Evolutionary conservation across 768 basidiomycete species (phyloP), one percentile per base, ranked within the genome.

Genomic region (Tylopilus felleus): DNA sequence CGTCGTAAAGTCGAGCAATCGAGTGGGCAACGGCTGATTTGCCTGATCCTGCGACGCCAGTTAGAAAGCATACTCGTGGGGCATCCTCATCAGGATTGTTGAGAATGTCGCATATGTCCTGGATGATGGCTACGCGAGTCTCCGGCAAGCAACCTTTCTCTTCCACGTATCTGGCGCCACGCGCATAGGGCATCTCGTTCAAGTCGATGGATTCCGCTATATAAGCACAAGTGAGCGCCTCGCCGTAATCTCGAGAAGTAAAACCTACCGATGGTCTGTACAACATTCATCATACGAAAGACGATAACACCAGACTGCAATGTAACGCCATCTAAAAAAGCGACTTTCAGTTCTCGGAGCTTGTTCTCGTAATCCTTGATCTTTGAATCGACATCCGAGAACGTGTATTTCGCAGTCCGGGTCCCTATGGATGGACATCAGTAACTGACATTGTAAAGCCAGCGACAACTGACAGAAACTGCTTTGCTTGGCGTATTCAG

Each of bases 1-100:
- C 52, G 12, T 68, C 61, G 25, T 69, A 70, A 12, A 59, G 39
- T 21, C 47, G 47, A 45, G 72, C 70, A 21, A 69, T 63, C 8
- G 66, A 60, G 43, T 69, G 64, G 4, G 71, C 72, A 21, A 72
- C 51, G 1, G 64, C 58, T 12, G 72, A 70, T 47, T 73, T 72
- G 14, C 70, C 71, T 1, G 67, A 72, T 19, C 63, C 66, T 0
- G 61, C 57, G 17, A 57, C 55, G 3, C 71, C 71, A 12, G 60
- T 56, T 16, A 72, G 67, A 8, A 69, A 52, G 43, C 55, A 70
- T 33, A 72, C 55, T 19, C 60, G 61, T 8, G 62, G 60, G 7
- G 60, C 52, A 40, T 49, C 48, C 8, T 56, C 39, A 10, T 44
- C 39, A 27, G 55, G 50, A 42, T 47, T 33, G 51, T 59, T 49